Evolutionary conservation across 179 eudicot genomes (phyloP).

Genomic region (Actinidia polygama): DNA sequence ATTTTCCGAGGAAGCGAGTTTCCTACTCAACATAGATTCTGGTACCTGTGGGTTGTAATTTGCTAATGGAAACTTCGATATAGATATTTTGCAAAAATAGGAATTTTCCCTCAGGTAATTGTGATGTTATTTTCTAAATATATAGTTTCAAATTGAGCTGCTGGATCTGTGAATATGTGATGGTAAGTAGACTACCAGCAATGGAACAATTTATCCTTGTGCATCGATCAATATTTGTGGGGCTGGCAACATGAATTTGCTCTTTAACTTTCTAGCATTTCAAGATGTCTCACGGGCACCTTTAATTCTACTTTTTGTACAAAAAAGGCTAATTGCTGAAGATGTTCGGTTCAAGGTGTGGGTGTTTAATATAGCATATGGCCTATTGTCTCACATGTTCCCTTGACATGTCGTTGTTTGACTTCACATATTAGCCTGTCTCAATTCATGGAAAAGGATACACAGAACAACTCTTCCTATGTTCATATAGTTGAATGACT

Average conservation of each 20-base stretch:
- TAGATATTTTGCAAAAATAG: background rate
- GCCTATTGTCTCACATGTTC: background rate
- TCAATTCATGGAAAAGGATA: background rate
- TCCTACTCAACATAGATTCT: background rate
- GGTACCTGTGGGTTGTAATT: background rate
- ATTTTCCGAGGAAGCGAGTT: background rate
- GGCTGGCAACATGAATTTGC: background rate
- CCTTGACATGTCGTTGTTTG: background rate
- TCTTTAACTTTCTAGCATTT: background rate
- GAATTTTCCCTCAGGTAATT: no score
- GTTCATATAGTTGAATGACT: background rate
- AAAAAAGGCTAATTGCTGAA: background rate
- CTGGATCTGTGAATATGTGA: slow-evolving; percentile 1
- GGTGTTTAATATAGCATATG: background rate
- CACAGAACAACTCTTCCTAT: background rate
- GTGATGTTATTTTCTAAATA: no score
- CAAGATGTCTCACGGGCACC: background rate
- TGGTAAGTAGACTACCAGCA: background rate
- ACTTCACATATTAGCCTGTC: background rate
- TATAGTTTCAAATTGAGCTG: background rate
- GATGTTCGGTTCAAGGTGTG: background rate
- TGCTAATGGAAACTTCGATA: background rate
- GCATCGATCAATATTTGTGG: background rate
- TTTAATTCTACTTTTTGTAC: background rate
- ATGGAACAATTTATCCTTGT: background rate